Conservation (phyloP, 768 basidiomycete genomes). For the Daedalea quercina region DNA sequence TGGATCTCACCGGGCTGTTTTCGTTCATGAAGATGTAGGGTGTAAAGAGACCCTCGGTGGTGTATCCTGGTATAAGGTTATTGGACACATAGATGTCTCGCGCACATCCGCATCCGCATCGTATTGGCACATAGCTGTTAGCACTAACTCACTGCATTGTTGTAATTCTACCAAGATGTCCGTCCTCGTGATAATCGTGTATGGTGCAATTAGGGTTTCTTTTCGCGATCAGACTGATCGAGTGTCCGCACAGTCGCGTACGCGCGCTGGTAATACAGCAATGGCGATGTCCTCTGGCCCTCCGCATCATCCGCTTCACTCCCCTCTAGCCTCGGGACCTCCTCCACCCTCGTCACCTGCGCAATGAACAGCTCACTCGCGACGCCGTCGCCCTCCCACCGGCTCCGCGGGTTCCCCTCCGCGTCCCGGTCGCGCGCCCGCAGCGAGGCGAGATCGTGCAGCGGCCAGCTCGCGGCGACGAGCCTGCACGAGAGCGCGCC, state of each 20-base stretch:
- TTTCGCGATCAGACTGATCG: background rate
- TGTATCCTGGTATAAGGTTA: background rate
- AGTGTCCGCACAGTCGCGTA: constrained; percentile 40
- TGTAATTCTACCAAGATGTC: background rate
- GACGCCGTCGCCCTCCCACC: constrained; percentile 27
- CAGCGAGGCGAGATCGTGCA: constrained; percentile 46
- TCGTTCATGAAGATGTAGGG: constrained; percentile 63
- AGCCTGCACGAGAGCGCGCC: constrained; percentile 73
- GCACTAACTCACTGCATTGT: constrained; percentile 8
- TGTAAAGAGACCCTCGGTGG: background rate
- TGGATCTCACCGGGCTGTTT: constrained; percentile 75
- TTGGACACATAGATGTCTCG: background rate
- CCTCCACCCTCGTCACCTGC: constrained; percentile 59
- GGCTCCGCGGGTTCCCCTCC: constrained; percentile 1
- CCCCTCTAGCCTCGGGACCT: constrained; percentile 23
- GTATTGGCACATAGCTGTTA: constrained; percentile 4
- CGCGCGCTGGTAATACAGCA: constrained; percentile 56
- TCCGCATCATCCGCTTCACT: constrained; percentile 11
- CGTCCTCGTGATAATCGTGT: background rate
- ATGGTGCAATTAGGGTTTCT: background rate
- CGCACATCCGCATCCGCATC: background rate
- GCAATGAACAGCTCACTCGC: constrained; percentile 79
- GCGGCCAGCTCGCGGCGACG: constrained; percentile 50
- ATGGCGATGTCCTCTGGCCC: constrained; percentile 35
- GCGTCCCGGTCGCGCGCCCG: constrained; percentile 13